Conservation (phyloP, 371 early-diverging fungal genomes). For the Mortierella sp. region DNA sequence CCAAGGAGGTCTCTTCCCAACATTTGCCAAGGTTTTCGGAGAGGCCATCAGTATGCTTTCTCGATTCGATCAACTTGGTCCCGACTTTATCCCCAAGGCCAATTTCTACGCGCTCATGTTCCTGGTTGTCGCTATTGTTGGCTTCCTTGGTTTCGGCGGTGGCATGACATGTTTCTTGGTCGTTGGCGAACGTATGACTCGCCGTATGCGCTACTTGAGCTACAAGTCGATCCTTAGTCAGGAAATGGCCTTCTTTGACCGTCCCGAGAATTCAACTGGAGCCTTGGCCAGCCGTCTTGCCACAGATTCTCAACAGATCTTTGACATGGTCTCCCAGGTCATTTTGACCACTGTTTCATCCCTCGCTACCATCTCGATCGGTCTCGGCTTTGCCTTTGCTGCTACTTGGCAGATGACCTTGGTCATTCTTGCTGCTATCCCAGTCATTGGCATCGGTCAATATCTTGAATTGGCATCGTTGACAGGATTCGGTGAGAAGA, state of each 20-base stretch:
- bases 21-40: constrained; percentile 64
- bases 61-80: constrained; percentile 25
- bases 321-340: constrained; percentile 75
- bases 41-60: constrained; percentile 47
- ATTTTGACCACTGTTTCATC: constrained; percentile 59
- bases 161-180: constrained; percentile 36
- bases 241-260: constrained; percentile 90
- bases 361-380: constrained; percentile 59
- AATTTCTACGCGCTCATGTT: constrained; percentile 65
- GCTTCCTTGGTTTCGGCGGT: constrained; percentile 64
- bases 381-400: constrained; percentile 61
- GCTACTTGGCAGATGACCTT: constrained; percentile 71
- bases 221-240: constrained; percentile 71
- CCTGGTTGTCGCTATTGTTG: constrained; percentile 81
- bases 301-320: constrained; percentile 81
- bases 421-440: constrained; percentile 64
- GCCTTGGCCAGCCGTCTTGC: constrained; percentile 85
- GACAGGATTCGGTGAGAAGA: constrained; percentile 67
- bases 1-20: constrained; percentile 73
- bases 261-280: constrained; percentile 85
- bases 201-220: constrained; percentile 43
- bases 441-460: constrained; percentile 57
- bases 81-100: constrained; percentile 36
- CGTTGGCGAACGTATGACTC: constrained; percentile 46
- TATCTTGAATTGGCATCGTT: constrained; percentile 48